Percentiles rank a stretch among this genome's conserved stretches.
Conservation (phyloP, 2,329 filamentous ascomycete species). For the Dendrostoma leiphaemia region DNA sequence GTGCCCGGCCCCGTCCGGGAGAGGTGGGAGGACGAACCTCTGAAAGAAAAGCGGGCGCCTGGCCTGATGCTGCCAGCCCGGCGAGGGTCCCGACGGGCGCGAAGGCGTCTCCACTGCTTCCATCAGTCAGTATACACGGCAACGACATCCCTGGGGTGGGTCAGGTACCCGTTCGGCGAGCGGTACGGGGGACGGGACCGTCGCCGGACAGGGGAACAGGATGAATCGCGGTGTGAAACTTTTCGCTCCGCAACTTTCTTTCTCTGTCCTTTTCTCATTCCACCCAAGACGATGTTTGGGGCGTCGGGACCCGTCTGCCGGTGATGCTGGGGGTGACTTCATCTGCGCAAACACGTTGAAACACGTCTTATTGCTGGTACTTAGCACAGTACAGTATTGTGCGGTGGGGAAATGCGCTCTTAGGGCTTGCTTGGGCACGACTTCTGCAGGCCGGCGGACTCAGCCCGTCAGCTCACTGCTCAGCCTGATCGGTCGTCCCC, state of each 20-base stretch:
- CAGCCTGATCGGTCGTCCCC: too few relatives aligned
- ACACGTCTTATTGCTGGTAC: slow-evolving; percentile 14
- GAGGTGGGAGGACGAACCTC: not conserved
- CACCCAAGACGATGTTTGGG: too few relatives aligned
- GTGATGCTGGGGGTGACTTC: not conserved
- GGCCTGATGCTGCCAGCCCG: slow-evolving; percentile 4
- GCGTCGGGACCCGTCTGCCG: not conserved
- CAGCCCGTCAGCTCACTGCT: too few relatives aligned
- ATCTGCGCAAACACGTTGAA: slow-evolving; percentile 3
- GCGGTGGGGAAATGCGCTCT: slow-evolving; percentile 1
- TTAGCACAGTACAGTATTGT: too few relatives aligned
- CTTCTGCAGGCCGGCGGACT: not conserved
- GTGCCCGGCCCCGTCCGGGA: not conserved
- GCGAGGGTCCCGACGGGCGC: not conserved
- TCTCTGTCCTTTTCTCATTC: not conserved
- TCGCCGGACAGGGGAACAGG: not conserved
- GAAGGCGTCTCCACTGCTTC: not conserved
- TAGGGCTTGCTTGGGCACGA: slow-evolving; percentile 8
- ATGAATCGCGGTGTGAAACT: slow-evolving; percentile 3
- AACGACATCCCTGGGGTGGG: not conserved
- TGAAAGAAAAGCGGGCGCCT: slow-evolving; percentile 3
- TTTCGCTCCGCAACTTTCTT: slow-evolving; percentile 1
- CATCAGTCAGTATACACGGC: not conserved
- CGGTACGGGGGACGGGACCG: slow-evolving; percentile 2
- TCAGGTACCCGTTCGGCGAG: not conserved